These are phyloP conservation scores for Tripidium arundinaceum DNA, from an alignment of 202 grass and related monocot species.

Conservation along the genomic window DNA sequence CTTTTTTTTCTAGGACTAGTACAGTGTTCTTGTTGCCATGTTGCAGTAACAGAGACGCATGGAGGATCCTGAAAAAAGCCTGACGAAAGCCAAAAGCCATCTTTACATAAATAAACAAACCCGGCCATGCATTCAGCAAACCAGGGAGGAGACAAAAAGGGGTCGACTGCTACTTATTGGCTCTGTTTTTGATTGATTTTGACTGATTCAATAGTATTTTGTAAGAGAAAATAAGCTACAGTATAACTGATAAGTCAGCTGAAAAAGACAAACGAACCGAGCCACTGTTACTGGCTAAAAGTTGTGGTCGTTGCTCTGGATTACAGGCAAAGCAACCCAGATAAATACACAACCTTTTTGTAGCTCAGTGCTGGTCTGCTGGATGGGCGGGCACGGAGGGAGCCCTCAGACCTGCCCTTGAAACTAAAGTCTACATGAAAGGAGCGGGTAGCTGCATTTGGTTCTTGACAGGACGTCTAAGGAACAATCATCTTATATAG, in stretches of 20 bases:
- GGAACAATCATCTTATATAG: no score
- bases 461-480: background rate
- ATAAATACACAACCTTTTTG: background rate
- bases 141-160: background rate
- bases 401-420: background rate
- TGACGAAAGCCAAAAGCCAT: background rate
- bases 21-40: no score
- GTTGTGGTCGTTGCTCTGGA: background rate
- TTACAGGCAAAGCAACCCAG: constrained; percentile 28
- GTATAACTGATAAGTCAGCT: no score
- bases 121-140: background rate
- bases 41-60: no score
- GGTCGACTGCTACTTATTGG: background rate
- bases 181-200: no score
- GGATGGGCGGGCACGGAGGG: background rate
- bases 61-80: no score
- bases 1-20: no score
- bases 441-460: background rate
- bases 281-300: no score
- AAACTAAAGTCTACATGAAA: background rate
- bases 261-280: no score
- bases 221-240: no score
- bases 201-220: no score
- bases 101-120: background rate
- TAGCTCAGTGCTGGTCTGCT: background rate